Evolutionary conservation across 176 grass and related monocot genomes (phyloP), one percentile per base, ranked within the genome.

Genomic region (Cenchrus fungigraminus): DNA sequence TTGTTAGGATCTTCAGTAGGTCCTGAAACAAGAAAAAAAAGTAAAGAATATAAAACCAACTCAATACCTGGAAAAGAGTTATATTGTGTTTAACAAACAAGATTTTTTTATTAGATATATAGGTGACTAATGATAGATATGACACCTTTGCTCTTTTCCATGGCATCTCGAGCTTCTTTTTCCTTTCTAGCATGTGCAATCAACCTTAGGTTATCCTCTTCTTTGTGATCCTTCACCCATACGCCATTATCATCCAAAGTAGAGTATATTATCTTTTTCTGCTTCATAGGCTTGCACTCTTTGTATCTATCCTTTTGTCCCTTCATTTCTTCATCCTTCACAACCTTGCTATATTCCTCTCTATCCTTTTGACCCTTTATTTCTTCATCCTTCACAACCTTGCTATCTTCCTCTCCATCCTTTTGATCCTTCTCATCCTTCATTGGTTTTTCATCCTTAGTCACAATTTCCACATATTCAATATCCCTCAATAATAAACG

Each of bases 241-340:
- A 86, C 66, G 6, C 83, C 79, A 44, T 90, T 17, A 43, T 82
- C 28, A 67, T 90, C 79, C 14, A 90, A 57, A 20, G 4, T 66
- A 1, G 10, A 82, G 1, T 12, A 7, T 1, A 59, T 56, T 65
- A 86, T 56, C 0, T 0, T 0, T 75, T 79, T 72, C 3, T 4
- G 3, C n/a, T 16, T 1, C 14, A 73, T 3, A 46, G 20, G 15
- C 0, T 31, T 32, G 1, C 0, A 2, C 4, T 69, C 71, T 25
- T 60, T 25, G 3, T 9, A 6, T 73, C 1, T 15, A 14, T 32
- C 71, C 13, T 31, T 2, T 8, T 0, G 10, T 17, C 7, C 4
- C 11, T 16, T 58, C 2, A 3, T 14, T 12, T 6, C 17, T 58
- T 16, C 14, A 55, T 70, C 29, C 5, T 82, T 20, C 1, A 6